phyloP scores from a whole-genome alignment of 345 rosid genomes.

The Aegle marmelos region DNA sequence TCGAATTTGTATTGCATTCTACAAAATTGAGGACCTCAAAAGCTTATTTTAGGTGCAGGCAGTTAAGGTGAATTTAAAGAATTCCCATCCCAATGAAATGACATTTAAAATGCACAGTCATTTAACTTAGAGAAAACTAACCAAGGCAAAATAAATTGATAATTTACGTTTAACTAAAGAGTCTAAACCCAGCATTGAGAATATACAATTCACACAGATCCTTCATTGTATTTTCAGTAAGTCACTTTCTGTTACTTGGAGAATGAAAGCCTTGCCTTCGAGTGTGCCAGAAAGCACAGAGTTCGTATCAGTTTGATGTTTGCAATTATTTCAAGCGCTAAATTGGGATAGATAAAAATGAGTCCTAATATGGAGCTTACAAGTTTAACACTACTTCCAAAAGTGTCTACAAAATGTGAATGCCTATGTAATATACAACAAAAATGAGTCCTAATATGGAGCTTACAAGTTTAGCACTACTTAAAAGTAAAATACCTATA shows the following conservation, averaged over 20 bases:
- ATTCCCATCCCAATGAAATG: not conserved
- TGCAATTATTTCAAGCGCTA: not conserved
- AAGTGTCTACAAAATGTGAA: not conserved
- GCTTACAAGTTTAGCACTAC: not conserved
- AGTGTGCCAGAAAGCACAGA: not conserved
- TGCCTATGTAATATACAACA: not conserved
- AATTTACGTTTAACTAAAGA: not conserved
- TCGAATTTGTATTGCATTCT: not conserved
- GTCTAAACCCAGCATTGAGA: not conserved
- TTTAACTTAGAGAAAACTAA: not conserved
- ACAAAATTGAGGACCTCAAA: not conserved
- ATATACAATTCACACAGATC: not conserved
- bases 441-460: not conserved
- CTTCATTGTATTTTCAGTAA: not conserved
- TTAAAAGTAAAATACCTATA: not conserved
- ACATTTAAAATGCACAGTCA: not conserved
- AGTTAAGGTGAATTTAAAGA: not conserved
- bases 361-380: not conserved
- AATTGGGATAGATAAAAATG: not conserved
- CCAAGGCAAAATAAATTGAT: not conserved
- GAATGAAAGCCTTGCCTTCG: not conserved
- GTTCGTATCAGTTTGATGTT: not conserved
- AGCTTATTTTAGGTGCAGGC: not conserved
- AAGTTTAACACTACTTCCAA: not conserved
- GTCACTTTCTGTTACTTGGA: not conserved